Base-by-base conservation (phyloP, 1,284 basidiomycete genomes). In the Naganishia cerealis region DNA sequence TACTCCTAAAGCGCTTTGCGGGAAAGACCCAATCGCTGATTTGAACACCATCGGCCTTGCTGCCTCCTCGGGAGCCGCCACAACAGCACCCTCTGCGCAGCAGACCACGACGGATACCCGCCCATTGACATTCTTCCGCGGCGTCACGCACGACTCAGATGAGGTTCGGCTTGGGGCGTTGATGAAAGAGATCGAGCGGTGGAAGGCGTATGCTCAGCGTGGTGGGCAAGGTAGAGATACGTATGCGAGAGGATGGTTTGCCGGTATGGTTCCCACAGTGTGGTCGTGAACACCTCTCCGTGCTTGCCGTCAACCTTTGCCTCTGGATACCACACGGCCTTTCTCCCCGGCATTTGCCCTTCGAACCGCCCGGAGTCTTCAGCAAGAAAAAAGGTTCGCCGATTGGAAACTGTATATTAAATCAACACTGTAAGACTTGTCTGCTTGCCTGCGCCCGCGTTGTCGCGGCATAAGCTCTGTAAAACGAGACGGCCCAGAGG, bases 111-210 rank as follows among this genome's bases (percentile, higher is more conserved):
- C n/a, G 13, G 58, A 72, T 10, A 39, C 18, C n/a, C 29, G 26
- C 1, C 58, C 77, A 61, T 77, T 79, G 72, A 79, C 79, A 65
- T 71, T 79, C 38, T 80, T 78, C 77, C 73, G 74, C 1, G 71
- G 70, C 54, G 69, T 70, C 12, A 75, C 82, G 3, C 90, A 92
- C 78, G 90, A 90, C 7, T 81, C 87, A 42, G 84, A 86, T 52
- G 84, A 86, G 69, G 81, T 85, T 42, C 83, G 90, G 42, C 83
- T 87, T 15, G 79, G 83, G 67, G 83, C 83, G 57, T 81, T 91
- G 66, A 84, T 83, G 73, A 78, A 82, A 15, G 90, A 92, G 81
- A 82, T 92, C 33, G 79, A 81, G 38, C 78, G 87, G 53, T 92
- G 90, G 90, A 68, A 57, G 55, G 43, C 16, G 54, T 68, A 68